Evolutionary conservation across 768 basidiomycete species (phyloP), one percentile per base, ranked within the genome.

Genomic region (Chalciporus pseudorubinellus): DNA sequence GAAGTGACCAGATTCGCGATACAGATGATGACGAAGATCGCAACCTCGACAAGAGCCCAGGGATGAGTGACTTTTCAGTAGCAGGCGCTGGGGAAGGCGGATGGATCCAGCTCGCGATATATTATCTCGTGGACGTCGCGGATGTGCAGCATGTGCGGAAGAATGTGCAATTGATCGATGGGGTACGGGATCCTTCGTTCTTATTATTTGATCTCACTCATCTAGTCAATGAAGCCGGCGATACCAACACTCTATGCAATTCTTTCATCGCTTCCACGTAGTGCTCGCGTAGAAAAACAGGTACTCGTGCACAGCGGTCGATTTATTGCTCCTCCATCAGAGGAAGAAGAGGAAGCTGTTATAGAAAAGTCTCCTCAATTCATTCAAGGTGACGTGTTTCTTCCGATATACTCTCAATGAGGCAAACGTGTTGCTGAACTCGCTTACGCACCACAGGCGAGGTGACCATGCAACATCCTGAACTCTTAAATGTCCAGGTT

Each of bases 201-300:
- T 28, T 28, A 6, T 21, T 18, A 18, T 2, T 43, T 3, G 14
- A 31, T 10, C 31, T 18, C 4, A 29, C 50, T 55, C 2, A 62
- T 18, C 34, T 18, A 26, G 22, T 34, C 46, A 43, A 44, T 36
- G 24, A 42, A 61, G 51, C 53, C 61, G 41, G 75, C 74, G 7
- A 65, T 64, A 8, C 73, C 76, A 6, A 78, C 78, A 0, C 67
- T 93, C 7, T 88, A 87, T 60, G 59, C 84, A 0, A 78, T 74
- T 3, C 78, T 89, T 6, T 77, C 81, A 48, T 74, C 78, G 33
- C 72, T 93, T 8, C 91, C 91, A 0, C 89, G 87, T 59, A 76
- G 73, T 48, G 91, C 89, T 1, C 65, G 80, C 29, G 61, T 91
- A 11, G 91, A 93, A 65, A 90, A 89, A 59, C 90, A 92, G 62